Conservation (phyloP, 169 alveolate genomes). For the Miamiensis avidus region DNA sequence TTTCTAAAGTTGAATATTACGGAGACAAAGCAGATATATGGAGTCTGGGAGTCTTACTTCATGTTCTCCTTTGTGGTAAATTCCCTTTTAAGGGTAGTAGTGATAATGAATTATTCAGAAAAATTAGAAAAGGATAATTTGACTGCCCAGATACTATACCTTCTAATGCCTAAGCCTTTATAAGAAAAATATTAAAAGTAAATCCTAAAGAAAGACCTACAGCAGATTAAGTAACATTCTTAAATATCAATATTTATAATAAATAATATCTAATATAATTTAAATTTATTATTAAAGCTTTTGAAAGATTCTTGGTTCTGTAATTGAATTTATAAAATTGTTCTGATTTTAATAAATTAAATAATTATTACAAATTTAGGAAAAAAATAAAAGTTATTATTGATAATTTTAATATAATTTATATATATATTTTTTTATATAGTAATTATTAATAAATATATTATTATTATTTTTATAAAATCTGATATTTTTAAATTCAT, state of each 20-base stretch:
- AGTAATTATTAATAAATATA: too few species aligned
- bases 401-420: too few species aligned
- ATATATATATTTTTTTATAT: too few species aligned
- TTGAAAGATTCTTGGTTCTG: constrained; percentile 14
- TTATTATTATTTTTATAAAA: too few species aligned
- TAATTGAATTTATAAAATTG: too few species aligned
- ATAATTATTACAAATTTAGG: too few species aligned
- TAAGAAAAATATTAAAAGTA: constrained; percentile 36
- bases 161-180: constrained; percentile 31
- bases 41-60: constrained; percentile 80
- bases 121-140: constrained; percentile 48
- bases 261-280: background rate
- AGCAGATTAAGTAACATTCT: constrained; percentile 41
- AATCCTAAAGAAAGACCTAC: constrained; percentile 46
- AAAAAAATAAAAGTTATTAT: too few species aligned
- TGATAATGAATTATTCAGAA: constrained; percentile 61
- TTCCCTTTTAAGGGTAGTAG: constrained; percentile 70
- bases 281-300: background rate
- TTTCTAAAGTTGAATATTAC: constrained; percentile 61
- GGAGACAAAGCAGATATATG: constrained; percentile 83
- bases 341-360: too few species aligned
- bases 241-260: constrained; percentile 1
- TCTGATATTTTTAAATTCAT: too few species aligned
- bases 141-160: constrained; percentile 35
- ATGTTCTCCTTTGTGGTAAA: constrained; percentile 57